phyloP scores from a whole-genome alignment of 2,329 filamentous ascomycete species.

The Dothideomycetes sp. region DNA sequence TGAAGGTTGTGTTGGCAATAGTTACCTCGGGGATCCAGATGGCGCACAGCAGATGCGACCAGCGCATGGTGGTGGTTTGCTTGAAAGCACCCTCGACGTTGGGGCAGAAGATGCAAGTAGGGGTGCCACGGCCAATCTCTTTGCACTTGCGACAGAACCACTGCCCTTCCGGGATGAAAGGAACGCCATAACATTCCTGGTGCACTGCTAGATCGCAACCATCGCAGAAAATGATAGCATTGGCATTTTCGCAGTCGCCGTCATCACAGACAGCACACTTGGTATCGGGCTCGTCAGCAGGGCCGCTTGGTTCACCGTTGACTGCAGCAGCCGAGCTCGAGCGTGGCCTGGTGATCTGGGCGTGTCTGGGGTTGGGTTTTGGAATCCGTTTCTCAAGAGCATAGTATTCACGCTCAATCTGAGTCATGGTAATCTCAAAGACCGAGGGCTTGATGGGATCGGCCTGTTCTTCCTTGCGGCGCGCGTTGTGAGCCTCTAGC shows the following conservation, averaged over 20 bases:
- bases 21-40: conserved; percentile 99
- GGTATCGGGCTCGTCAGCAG: conserved; percentile 88
- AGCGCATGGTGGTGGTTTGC: conserved; percentile 91
- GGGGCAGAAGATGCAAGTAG: conserved; percentile 95
- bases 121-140: conserved; percentile 82
- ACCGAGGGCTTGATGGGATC: conserved; percentile 84
- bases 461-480: conserved; percentile 63
- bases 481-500: conserved; percentile 74
- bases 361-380: conserved; percentile 91
- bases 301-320: conserved; percentile 74
- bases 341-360: conserved; percentile 83
- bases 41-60: conserved; percentile 91
- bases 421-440: conserved; percentile 96
- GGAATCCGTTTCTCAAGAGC: conserved; percentile 87
- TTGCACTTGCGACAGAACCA: conserved; percentile 98
- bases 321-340: conserved; percentile 92
- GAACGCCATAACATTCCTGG: conserved; percentile 97
- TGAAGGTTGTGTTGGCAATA: conserved; percentile 89
- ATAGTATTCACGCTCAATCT: conserved; percentile 98
- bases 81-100: conserved; percentile 98
- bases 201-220: conserved; percentile 96
- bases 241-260: conserved; percentile 98
- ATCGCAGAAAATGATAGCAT: conserved; percentile 97
- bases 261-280: conserved; percentile 98
- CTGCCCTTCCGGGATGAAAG: conserved; percentile 96